These are phyloP conservation scores for Acorus gramineus DNA, from an alignment of 106 monocot genomes.

Conservation along the genomic window DNA sequence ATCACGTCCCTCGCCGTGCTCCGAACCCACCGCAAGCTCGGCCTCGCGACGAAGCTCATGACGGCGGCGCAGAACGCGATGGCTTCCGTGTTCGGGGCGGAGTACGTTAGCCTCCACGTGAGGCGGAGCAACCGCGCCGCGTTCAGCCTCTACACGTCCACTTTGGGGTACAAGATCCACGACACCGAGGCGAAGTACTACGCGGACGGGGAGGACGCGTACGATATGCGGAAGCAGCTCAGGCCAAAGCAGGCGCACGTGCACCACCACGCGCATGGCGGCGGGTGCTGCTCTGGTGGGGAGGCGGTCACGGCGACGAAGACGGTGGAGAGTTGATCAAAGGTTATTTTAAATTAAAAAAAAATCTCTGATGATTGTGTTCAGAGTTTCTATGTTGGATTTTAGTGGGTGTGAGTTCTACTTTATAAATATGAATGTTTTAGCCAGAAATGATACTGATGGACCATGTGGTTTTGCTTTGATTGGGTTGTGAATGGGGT, in stretches of 20 bases:
- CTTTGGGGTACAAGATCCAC: conserved; percentile 53
- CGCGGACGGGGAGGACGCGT: conserved; percentile 74
- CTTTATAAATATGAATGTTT: too few relatives aligned
- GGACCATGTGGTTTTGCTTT: too few relatives aligned
- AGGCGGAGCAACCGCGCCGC: conserved; percentile 64
- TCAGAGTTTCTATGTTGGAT: too few relatives aligned
- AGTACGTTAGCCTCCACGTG: conserved; percentile 73
- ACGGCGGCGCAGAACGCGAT: conserved; percentile 68
- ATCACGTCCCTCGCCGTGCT: conserved; percentile 73
- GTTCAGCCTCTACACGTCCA: conserved; percentile 56
- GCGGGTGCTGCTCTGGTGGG: conserved; percentile 18
- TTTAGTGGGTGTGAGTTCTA: too few relatives aligned
- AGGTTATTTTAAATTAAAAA: too few relatives aligned
- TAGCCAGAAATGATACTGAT: too few relatives aligned
- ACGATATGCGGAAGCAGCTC: conserved; percentile 64
- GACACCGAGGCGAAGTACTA: conserved; percentile 74
- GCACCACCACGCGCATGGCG: conserved; percentile 13
- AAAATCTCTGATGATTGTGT: too few relatives aligned
- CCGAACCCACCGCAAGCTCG: conserved; percentile 66
- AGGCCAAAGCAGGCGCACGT: not conserved
- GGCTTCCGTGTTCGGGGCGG: conserved; percentile 50
- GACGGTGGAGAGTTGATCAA: too few relatives aligned
- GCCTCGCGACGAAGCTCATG: conserved; percentile 73
- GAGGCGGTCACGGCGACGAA: not conserved
- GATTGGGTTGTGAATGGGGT: too few relatives aligned